Base-by-base conservation (phyloP, 164 flowering plant species). In the Annona cherimola region DNA sequence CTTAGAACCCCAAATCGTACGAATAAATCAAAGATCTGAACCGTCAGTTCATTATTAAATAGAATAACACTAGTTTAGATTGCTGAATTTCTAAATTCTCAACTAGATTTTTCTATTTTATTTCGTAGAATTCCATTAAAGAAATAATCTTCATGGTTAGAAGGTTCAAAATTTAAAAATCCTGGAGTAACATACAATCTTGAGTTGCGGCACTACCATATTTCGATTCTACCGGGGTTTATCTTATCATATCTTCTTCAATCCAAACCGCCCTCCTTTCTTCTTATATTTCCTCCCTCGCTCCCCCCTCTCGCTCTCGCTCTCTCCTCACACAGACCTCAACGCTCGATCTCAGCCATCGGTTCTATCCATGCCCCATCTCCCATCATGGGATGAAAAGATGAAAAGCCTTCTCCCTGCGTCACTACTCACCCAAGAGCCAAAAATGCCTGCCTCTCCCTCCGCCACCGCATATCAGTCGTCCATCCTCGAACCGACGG, bases 401-500 rank as follows among this genome's bases (percentile, higher is more conserved):
- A 79, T 77, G 16, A 16, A 54, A 44, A 1, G 20, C 19, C 63
- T 61, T 2, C 40, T 61, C 18, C 20, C 6, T n/a, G 4, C 63
- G 2, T 61, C 63, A 69, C 82, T 35, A 82, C 85, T 18, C 80
- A 85, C 54, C 90, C 90, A 3, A 90, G 92, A 0, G 74, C 89
- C 14, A 89, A 86, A 71, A 89, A 84, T 11, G 79, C 81, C 68
- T 40, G 71, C 67, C 74, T 14, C 59, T 14, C 0, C 59, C 59
- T 54, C 7, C 11, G 0, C 4, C 12, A n/a, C 63, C 19, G n/a
- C 19, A 11, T 9, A 5, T 61, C 19, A 61, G n/a, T 20, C 63
- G 19, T n/a, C 5, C 19, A 14, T 5, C n/a, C n/a, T 61, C 19
- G 5, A 61, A 9, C 5, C 35, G 35, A 26, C 57, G 57, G 57